Evolutionary conservation across 352 stramenopile species (phyloP), one percentile per base, ranked within the genome.

Genomic region (Globisporangium perplexum): DNA sequence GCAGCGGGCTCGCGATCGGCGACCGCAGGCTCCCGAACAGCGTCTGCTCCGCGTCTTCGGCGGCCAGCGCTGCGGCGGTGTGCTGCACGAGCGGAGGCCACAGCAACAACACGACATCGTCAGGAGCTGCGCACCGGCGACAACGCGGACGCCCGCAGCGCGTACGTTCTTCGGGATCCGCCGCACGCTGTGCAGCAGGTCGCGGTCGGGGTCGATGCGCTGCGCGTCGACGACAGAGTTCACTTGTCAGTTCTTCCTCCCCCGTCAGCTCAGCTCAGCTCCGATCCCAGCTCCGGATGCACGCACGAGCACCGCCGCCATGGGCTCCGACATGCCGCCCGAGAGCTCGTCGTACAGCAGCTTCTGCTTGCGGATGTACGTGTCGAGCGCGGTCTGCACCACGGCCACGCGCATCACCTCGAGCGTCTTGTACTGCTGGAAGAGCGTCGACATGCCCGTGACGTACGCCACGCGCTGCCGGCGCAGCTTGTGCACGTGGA

Each of bases 161-260:
- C 72, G 56, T 74, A 88, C 83, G 59, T 90, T 93, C 58, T 88
- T 89, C 8, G 83, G 83, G 78, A 93, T 90, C 69, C 78, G 74
- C 45, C 80, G 74, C 31, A 91, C 74, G 41, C 78, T 90, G 50
- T 78, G 72, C 39, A 91, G 31, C n/a, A 91, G 61, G 65, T 93
- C 83, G 39, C 81, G 74, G 44, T 90, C 80, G 8, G 80, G 75
- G 18, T 93, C 69, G 49, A 93, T 88, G 59, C 74, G 77, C 83
- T 93, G 15, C 22, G 26, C 30, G 23, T 11, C 51, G 12, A n/a
- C n/a, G n/a, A n/a, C n/a, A n/a, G n/a, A n/a, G n/a, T n/a, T n/a
- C n/a, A n/a, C n/a, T n/a, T n/a, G n/a, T n/a, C n/a, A n/a, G n/a
- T n/a, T n/a, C n/a, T n/a, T n/a, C n/a, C n/a, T n/a, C n/a, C n/a